Conservation (phyloP, 306 rosid species). For the Bauhinia variegata region DNA sequence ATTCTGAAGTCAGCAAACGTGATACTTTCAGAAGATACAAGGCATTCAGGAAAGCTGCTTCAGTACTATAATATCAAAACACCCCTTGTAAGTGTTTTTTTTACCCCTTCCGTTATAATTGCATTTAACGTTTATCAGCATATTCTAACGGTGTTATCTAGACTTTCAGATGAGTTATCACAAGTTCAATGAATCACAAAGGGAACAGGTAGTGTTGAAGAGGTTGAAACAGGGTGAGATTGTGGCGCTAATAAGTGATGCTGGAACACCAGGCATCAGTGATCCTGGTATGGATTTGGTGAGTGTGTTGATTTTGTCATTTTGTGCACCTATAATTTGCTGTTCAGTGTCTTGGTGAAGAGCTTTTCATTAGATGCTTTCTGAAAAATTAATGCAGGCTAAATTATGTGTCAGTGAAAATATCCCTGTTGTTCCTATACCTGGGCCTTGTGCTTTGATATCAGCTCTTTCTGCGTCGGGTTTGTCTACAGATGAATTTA, state of each 20-base stretch:
- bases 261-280: conserved; percentile 90
- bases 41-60: conserved; percentile 91
- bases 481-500: conserved; percentile 73
- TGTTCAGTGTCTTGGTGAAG: background rate
- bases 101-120: too few species aligned
- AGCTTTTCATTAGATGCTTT: conserved; percentile 3
- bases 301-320: conserved; percentile 33
- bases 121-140: background rate
- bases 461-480: conserved; percentile 95
- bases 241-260: conserved; percentile 85
- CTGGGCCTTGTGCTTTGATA: conserved; percentile 90
- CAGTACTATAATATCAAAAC: conserved; percentile 79
- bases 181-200: conserved; percentile 84
- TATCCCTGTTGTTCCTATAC: conserved; percentile 81
- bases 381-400: conserved; percentile 60
- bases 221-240: conserved; percentile 86
- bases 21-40: conserved; percentile 87
- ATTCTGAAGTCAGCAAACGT: conserved; percentile 75
- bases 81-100: conserved; percentile 66
- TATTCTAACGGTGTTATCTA: conserved; percentile 38
- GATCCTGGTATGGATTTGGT: conserved; percentile 95
- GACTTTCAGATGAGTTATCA: conserved; percentile 86
- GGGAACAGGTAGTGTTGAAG: conserved; percentile 78
- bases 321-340: background rate
- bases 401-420: conserved; percentile 74